phyloP scores from a whole-genome alignment of 129 eudicot species.

The Glebionis coronaria region DNA sequence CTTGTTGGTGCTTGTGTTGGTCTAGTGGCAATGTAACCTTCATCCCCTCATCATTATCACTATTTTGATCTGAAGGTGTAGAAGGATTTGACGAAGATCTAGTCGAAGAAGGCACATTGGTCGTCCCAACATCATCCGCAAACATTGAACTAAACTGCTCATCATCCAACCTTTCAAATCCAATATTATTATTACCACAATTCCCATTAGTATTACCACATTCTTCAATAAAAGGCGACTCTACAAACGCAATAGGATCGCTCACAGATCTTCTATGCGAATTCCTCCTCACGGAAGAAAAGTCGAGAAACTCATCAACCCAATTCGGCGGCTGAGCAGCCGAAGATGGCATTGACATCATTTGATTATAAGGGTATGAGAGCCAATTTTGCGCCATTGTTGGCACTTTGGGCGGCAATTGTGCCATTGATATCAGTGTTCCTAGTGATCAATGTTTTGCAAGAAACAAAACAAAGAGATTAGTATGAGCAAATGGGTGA shows the following conservation, averaged over 20 bases:
- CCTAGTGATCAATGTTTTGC: too few relatives aligned
- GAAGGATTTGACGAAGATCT: slow-evolving; percentile 52
- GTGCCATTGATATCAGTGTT: slow-evolving; percentile 46
- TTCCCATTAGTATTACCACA: slow-evolving; percentile 22
- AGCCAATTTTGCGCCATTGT: slow-evolving; percentile 76
- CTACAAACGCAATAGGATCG: slow-evolving; percentile 88
- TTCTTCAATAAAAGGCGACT: slow-evolving; percentile 42
- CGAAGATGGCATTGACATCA: slow-evolving; percentile 46
- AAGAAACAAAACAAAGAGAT: not conserved
- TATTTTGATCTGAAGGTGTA: slow-evolving; percentile 62
- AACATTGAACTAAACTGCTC: slow-evolving; percentile 86
- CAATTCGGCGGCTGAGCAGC: slow-evolving; percentile 54
- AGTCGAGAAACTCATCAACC: slow-evolving; percentile 92
- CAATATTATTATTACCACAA: slow-evolving; percentile 17
- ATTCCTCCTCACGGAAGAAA: slow-evolving; percentile 51
- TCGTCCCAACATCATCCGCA: slow-evolving; percentile 49
- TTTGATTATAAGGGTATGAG: slow-evolving; percentile 48
- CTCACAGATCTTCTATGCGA: slow-evolving; percentile 75
- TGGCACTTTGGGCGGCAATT: slow-evolving; percentile 84
- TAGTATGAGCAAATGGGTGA: not conserved
- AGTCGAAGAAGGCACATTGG: slow-evolving; percentile 34
- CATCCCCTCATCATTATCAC: slow-evolving; percentile 46
- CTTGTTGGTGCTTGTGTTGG: not conserved
- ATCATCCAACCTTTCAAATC: slow-evolving; percentile 73
- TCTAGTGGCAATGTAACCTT: slow-evolving; percentile 12